Conservation (phyloP, 1,284 basidiomycete genomes). For the Sphagnurus paluster region DNA sequence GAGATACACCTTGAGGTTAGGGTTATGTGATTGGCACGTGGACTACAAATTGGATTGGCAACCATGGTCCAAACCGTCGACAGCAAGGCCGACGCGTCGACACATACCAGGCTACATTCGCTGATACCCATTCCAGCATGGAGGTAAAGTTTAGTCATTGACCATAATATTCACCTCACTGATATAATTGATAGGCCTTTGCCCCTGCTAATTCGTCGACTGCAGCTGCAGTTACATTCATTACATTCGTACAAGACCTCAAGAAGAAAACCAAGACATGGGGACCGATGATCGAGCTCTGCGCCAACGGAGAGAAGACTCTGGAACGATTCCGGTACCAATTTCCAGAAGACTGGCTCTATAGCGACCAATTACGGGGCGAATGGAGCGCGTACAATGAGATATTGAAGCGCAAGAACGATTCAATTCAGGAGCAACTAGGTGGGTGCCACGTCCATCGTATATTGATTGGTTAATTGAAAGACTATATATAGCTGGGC, state of each 20-base stretch:
- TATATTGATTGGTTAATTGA: slow-evolving; percentile 2
- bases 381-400: slow-evolving; percentile 99
- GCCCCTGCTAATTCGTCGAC: slow-evolving; percentile 78
- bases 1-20: slow-evolving; percentile 29
- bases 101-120: slow-evolving; percentile 13
- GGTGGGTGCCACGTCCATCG: slow-evolving; percentile 45
- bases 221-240: slow-evolving; percentile 96
- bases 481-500: slow-evolving; percentile 60
- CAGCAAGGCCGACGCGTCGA: slow-evolving; percentile 35
- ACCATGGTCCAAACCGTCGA: slow-evolving; percentile 12
- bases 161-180: background rate
- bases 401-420: slow-evolving; percentile 96
- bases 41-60: slow-evolving; percentile 1
- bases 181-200: slow-evolving; percentile 44
- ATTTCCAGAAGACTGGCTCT: slow-evolving; percentile 97
- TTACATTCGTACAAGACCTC: slow-evolving; percentile 98
- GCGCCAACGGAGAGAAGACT: slow-evolving; percentile 93
- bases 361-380: slow-evolving; percentile 95
- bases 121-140: slow-evolving; percentile 30
- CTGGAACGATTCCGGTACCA: slow-evolving; percentile 96
- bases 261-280: slow-evolving; percentile 96
- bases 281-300: slow-evolving; percentile 96
- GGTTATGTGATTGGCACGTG: slow-evolving; percentile 28
- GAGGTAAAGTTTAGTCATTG: slow-evolving; percentile 30
- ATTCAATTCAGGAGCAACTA: slow-evolving; percentile 96